These are phyloP conservation scores for Leucogyrophana mollusca DNA, from an alignment of 768 basidiomycete species.

Conservation along the genomic window DNA sequence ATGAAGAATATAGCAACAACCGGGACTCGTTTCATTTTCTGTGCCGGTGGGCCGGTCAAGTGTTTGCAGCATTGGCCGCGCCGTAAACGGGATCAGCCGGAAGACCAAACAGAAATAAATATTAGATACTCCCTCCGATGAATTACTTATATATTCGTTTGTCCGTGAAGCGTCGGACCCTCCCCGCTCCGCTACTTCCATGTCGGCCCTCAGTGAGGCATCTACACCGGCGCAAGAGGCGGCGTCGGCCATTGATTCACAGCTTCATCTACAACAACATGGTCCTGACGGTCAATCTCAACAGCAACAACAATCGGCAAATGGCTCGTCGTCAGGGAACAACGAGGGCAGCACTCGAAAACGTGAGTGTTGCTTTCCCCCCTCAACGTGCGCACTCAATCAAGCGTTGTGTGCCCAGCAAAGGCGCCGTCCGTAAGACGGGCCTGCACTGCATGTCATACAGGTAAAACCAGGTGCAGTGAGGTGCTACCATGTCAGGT, in stretches of 20 bases:
- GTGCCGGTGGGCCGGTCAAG: slow-evolving; percentile 21
- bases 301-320: slow-evolving; percentile 28
- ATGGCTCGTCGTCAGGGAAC: slow-evolving; percentile 27
- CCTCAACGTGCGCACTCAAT: background rate
- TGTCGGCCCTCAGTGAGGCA: slow-evolving; percentile 77
- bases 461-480: slow-evolving; percentile 81
- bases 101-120: slow-evolving; percentile 25
- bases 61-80: background rate
- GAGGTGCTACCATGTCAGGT: slow-evolving; percentile 84
- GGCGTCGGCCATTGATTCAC: slow-evolving; percentile 58
- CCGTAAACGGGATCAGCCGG: slow-evolving; percentile 17
- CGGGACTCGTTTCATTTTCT: slow-evolving; percentile 14
- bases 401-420: slow-evolving; percentile 39
- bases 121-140: slow-evolving; percentile 26
- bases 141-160: slow-evolving; percentile 23
- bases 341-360: slow-evolving; percentile 48
- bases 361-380: slow-evolving; percentile 42
- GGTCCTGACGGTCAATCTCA: slow-evolving; percentile 36
- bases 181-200: slow-evolving; percentile 47
- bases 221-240: slow-evolving; percentile 67
- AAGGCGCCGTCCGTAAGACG: slow-evolving; percentile 81
- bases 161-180: slow-evolving; percentile 27
- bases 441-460: slow-evolving; percentile 78
- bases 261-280: slow-evolving; percentile 37
- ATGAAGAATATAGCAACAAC: background rate